Evolutionary conservation across 257 asterid species (phyloP).

Genomic region (Fraxinus americana): DNA sequence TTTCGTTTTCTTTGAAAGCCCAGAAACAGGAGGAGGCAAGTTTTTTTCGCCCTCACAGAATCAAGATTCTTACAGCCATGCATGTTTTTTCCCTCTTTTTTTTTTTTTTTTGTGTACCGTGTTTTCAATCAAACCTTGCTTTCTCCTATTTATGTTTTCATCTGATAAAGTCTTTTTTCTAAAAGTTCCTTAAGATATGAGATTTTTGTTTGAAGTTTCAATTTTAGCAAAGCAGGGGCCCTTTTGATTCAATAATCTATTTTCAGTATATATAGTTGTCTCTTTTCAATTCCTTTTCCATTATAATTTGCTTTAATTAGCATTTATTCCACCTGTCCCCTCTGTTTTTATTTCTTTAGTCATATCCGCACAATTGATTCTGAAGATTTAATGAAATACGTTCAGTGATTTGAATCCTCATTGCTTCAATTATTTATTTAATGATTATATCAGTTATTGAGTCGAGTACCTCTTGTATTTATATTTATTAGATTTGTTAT

Average conservation of each 20-base stretch:
- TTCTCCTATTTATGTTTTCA: background rate
- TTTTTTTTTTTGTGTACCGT: background rate
- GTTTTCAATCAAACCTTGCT: background rate
- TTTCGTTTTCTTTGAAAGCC: background rate
- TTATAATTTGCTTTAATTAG: background rate
- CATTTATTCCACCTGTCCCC: background rate
- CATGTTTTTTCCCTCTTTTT: background rate
- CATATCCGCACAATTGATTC: background rate
- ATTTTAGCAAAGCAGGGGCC: background rate
- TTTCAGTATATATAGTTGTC: background rate
- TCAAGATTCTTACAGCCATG: background rate
- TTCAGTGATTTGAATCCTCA: background rate
- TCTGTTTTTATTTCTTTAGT: background rate
- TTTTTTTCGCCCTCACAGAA: background rate
- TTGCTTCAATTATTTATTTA: background rate
- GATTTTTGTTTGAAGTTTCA: background rate
- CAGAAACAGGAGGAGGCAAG: background rate
- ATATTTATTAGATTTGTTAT: background rate
- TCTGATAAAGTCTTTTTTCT: background rate
- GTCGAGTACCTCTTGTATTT: background rate
- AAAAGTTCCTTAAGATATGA: background rate
- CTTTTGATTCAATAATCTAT: constrained; percentile 1
- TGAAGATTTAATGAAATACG: background rate
- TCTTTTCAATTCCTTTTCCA: background rate
- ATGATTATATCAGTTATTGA: background rate